Evolutionary conservation across 169 alveolate genomes (phyloP).

Genomic region (Sarcocystis neurona): DNA sequence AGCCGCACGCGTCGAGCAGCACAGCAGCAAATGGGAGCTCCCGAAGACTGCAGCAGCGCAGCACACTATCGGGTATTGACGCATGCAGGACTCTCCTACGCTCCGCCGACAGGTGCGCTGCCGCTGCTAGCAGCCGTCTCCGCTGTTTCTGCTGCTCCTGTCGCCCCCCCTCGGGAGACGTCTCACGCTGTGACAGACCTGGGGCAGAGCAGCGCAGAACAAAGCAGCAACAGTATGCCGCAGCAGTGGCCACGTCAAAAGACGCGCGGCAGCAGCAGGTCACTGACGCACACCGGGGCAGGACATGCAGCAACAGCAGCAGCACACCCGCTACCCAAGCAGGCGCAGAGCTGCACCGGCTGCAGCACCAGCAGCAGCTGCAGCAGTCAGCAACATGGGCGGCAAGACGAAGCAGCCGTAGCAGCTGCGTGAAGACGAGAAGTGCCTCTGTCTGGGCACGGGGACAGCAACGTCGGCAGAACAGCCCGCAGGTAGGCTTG

Average conservation of each 20-base stretch:
- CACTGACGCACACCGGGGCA: slow-evolving; percentile 4
- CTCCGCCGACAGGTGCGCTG: not conserved
- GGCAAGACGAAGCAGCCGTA: not conserved
- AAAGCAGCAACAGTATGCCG: slow-evolving; percentile 24
- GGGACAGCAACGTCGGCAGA: too few species aligned
- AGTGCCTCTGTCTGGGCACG: too few species aligned
- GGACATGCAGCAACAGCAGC: not conserved
- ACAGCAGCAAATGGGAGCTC: not conserved
- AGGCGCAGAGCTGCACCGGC: not conserved
- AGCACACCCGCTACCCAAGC: not conserved
- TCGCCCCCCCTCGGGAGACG: not conserved
- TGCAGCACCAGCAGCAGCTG: not conserved
- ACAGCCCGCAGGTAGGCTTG: too few species aligned
- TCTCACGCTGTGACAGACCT: not conserved
- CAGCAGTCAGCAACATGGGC: not conserved
- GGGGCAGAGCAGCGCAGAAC: slow-evolving; percentile 28
- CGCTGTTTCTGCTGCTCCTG: slow-evolving; percentile 6
- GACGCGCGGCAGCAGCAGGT: slow-evolving; percentile 33
- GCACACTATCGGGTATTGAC: not conserved
- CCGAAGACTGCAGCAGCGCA: not conserved
- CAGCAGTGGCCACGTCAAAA: slow-evolving; percentile 27
- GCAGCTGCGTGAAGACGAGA: not conserved
- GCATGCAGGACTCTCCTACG: not conserved
- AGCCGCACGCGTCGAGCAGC: not conserved
- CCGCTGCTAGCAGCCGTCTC: not conserved